Percentiles rank a stretch among this genome's conserved stretches.
Conservation (phyloP, 495 filamentous ascomycete genomes). For the Aspergillus avenaceus region DNA sequence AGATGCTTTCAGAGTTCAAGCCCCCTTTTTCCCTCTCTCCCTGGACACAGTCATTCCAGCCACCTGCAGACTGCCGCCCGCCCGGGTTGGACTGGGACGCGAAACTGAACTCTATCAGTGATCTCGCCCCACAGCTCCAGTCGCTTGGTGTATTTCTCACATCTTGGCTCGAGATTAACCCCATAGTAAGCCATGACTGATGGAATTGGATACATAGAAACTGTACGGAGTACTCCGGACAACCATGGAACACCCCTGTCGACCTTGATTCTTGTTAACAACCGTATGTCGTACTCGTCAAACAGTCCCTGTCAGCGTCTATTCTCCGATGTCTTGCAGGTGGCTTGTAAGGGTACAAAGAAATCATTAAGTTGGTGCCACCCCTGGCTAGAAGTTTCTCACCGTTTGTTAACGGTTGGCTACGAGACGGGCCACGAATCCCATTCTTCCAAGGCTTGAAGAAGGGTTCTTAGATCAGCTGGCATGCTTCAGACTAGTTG, state of each 20-base stretch:
- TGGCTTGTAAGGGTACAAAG: neutral
- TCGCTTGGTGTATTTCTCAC: conserved; percentile 3
- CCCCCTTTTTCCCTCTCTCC: conserved; percentile 1
- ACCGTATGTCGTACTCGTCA: too few relatives aligned
- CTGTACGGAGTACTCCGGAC: neutral
- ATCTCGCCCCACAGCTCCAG: neutral
- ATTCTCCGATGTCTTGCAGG: neutral
- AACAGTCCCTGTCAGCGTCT: neutral
- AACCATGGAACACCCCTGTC: neutral
- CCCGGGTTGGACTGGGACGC: neutral
- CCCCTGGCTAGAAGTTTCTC: neutral
- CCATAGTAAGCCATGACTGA: neutral
- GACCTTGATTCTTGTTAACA: neutral
- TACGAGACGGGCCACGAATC: neutral
- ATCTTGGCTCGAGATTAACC: conserved; percentile 2
- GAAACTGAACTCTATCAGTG: conserved; percentile 6
- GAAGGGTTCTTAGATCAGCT: neutral
- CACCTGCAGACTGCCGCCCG: conserved; percentile 1
- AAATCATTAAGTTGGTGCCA: neutral
- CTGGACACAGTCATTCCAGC: neutral
- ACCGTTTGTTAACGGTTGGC: neutral
- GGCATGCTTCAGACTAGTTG: neutral
- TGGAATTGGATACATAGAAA: conserved; percentile 6
- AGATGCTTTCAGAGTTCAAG: neutral
- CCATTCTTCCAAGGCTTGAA: neutral